These are phyloP conservation scores for Chlorociboria aeruginascens DNA, from an alignment of 495 filamentous ascomycete species.

Conservation along the genomic window DNA sequence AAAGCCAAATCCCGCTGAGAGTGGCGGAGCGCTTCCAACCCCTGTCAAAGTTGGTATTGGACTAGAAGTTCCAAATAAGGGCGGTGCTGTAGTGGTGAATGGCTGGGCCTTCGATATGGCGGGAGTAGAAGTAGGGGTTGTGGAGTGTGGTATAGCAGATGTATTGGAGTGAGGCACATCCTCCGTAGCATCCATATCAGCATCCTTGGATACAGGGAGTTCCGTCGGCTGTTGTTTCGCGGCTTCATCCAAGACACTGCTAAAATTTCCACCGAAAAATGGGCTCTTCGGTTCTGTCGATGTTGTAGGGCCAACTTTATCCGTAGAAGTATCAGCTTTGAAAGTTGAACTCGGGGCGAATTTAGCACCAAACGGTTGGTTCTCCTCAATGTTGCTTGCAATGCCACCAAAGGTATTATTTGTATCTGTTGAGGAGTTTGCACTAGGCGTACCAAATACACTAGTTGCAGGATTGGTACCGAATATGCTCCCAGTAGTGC, in stretches of 20 bases:
- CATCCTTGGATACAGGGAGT: conserved; percentile 41
- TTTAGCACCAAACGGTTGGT: conserved; percentile 23
- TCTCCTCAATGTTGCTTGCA: neutral
- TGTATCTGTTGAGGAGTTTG: conserved; percentile 1
- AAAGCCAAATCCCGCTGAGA: conserved; percentile 10
- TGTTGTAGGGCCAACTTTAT: conserved; percentile 45
- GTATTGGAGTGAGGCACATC: conserved; percentile 22
- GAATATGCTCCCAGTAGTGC: conserved; percentile 32
- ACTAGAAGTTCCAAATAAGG: conserved; percentile 14
- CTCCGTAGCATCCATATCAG: conserved; percentile 41
- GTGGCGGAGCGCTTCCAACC: conserved; percentile 18
- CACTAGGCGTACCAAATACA: conserved; percentile 4
- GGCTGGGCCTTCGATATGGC: conserved; percentile 34
- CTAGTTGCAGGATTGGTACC: conserved; percentile 26
- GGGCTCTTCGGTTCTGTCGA: conserved; percentile 26
- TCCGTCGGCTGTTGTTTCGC: conserved; percentile 26
- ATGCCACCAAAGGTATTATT: conserved; percentile 10
- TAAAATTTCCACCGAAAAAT: conserved; percentile 47
- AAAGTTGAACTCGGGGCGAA: conserved; percentile 76
- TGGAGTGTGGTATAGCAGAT: conserved; percentile 30
- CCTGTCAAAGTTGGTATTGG: conserved; percentile 20
- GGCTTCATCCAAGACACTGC: conserved; percentile 33
- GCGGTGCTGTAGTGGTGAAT: conserved; percentile 16
- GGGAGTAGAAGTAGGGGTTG: conserved; percentile 43
- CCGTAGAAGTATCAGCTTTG: conserved; percentile 56